Percentiles rank a stretch among this genome's conserved stretches.
phyloP scores from a whole-genome alignment of 768 basidiomycete genomes.

The Trametes cinnabarina region DNA sequence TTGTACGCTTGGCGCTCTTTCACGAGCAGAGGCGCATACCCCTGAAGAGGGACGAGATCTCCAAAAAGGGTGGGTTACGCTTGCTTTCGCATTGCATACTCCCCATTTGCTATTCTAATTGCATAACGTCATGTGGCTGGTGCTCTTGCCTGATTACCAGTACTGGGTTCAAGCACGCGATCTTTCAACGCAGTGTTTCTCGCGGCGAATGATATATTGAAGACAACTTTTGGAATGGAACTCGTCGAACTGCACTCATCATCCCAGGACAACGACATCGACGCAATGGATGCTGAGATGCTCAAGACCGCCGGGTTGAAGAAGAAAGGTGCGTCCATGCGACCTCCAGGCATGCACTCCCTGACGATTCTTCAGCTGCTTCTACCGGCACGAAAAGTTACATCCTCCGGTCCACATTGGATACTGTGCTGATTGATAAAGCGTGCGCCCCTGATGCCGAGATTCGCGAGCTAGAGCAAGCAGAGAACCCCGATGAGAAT shows the following conservation, averaged over 20 bases:
- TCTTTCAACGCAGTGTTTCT: conserved; percentile 65
- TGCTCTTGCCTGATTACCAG: conserved; percentile 37
- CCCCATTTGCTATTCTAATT: no score
- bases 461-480: conserved; percentile 45
- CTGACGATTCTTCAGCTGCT: conserved; percentile 45
- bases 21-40: conserved; percentile 66
- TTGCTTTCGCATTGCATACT: no score
- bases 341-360: neutral
- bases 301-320: conserved; percentile 54
- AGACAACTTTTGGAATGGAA: conserved; percentile 76
- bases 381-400: conserved; percentile 72
- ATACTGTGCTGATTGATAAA: conserved; percentile 58
- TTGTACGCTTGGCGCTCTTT: conserved; percentile 82
- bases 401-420: conserved; percentile 75
- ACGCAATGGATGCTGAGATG: conserved; percentile 46
- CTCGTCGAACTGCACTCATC: conserved; percentile 73
- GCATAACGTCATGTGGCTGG: neutral
- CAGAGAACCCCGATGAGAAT: conserved; percentile 44
- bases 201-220: conserved; percentile 62
- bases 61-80: conserved; percentile 63
- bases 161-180: conserved; percentile 48
- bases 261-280: conserved; percentile 50
- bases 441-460: conserved; percentile 51
- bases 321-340: conserved; percentile 54
- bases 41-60: conserved; percentile 80